Conservation (phyloP, 768 basidiomycete genomes). For the Pisolithus orientalis region DNA sequence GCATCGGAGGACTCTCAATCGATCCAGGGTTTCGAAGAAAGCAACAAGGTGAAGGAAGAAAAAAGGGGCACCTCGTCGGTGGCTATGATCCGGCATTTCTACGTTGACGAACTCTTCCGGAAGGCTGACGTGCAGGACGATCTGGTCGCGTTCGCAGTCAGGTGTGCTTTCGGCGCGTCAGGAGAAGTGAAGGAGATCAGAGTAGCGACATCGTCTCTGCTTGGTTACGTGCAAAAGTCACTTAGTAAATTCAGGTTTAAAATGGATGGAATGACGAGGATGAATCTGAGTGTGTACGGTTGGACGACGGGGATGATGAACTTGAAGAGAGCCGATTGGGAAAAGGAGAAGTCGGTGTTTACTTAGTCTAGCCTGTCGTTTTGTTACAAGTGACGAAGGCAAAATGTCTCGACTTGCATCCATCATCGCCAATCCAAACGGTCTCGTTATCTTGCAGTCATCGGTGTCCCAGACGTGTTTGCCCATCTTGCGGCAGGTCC, state of each 20-base stretch:
- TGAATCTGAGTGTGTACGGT: slow-evolving; percentile 42
- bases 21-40: slow-evolving; percentile 21
- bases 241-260: slow-evolving; percentile 45
- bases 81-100: slow-evolving; percentile 72
- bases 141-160: slow-evolving; percentile 52
- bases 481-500: slow-evolving; percentile 46
- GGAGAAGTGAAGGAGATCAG: slow-evolving; percentile 39
- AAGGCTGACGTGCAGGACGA: slow-evolving; percentile 54
- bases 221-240: slow-evolving; percentile 41
- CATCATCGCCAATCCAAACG: slow-evolving; percentile 20
- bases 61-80: slow-evolving; percentile 36
- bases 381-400: background rate
- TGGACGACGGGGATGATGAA: slow-evolving; percentile 48
- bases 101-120: slow-evolving; percentile 61
- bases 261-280: slow-evolving; percentile 36
- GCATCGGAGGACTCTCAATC: slow-evolving; percentile 40
- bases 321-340: slow-evolving; percentile 44
- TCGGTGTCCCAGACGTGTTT: slow-evolving; percentile 52
- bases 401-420: slow-evolving; percentile 24
- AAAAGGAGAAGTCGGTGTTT: slow-evolving; percentile 18
- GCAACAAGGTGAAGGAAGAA: slow-evolving; percentile 12
- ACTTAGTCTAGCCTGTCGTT: background rate
- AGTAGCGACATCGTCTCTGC: slow-evolving; percentile 43
- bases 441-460: slow-evolving; percentile 51
- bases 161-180: slow-evolving; percentile 47